phyloP scores from a whole-genome alignment of 1,284 basidiomycete species.

The Cryptococcus floricola region DNA sequence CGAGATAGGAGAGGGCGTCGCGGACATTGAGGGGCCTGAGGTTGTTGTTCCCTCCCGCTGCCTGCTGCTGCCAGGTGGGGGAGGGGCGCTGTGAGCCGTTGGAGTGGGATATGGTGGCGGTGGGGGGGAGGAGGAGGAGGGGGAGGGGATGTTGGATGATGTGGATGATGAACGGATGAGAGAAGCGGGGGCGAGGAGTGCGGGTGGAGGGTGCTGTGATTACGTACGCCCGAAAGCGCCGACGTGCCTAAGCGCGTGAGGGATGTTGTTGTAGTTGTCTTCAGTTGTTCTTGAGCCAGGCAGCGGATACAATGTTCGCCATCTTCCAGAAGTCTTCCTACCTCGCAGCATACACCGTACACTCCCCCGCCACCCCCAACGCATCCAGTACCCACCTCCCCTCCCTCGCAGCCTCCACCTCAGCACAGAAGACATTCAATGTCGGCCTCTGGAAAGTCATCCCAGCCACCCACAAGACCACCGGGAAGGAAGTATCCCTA shows the following conservation, averaged over 20 bases:
- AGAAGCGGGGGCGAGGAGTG: background rate
- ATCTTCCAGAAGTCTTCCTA: conserved; percentile 84
- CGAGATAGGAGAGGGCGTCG: conserved; percentile 94
- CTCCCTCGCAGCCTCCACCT: conserved; percentile 32
- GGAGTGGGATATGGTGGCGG: background rate
- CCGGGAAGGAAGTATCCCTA: conserved; percentile 77
- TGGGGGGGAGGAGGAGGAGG: background rate
- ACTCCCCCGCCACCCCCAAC: conserved; percentile 25
- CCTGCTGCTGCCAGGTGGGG: background rate
- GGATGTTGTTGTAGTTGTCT: too few species aligned
- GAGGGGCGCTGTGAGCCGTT: background rate
- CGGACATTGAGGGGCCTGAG: conserved; percentile 53
- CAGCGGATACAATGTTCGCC: conserved; percentile 62
- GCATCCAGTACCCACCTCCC: conserved; percentile 44
- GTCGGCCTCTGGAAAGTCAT: conserved; percentile 87
- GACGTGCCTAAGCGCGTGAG: too few species aligned
- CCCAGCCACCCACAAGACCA: conserved; percentile 77
- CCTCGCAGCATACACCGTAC: conserved; percentile 73
- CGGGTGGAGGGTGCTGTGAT: background rate
- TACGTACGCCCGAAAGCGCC: too few species aligned
- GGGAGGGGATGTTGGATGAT: background rate
- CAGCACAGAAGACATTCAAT: conserved; percentile 52
- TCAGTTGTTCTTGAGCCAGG: too few species aligned
- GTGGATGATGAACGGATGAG: background rate
- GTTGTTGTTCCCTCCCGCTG: conserved; percentile 1